These are phyloP conservation scores for Curvularia hawaiiensis DNA, from an alignment of 2,329 filamentous ascomycete genomes.

Conservation along the genomic window DNA sequence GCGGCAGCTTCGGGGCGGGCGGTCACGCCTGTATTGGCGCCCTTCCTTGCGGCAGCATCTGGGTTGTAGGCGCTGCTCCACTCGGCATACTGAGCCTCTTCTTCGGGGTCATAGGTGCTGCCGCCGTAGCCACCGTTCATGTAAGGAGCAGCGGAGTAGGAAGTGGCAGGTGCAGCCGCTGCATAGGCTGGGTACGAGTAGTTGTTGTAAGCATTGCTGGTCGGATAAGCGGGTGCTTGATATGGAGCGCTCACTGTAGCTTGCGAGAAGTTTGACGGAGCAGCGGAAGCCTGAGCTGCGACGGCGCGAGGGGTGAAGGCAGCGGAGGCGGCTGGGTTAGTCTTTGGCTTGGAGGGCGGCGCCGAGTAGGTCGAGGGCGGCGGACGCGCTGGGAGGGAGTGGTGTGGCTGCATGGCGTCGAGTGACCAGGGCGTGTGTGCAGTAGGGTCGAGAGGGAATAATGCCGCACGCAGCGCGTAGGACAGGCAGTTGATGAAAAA, in stretches of 20 bases:
- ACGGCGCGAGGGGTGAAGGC: slow-evolving; percentile 66
- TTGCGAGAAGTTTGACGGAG: slow-evolving; percentile 45
- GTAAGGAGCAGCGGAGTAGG: slow-evolving; percentile 26
- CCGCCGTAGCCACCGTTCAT: slow-evolving; percentile 39
- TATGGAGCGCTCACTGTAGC: slow-evolving; percentile 50
- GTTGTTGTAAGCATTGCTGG: slow-evolving; percentile 53
- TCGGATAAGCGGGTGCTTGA: slow-evolving; percentile 47
- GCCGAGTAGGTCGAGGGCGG: slow-evolving; percentile 66
- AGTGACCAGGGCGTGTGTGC: background rate
- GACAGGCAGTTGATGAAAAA: slow-evolving; percentile 14
- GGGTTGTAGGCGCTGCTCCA: slow-evolving; percentile 91
- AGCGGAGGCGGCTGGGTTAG: slow-evolving; percentile 51
- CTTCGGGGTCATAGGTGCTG: slow-evolving; percentile 69
- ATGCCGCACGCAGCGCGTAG: slow-evolving; percentile 20
- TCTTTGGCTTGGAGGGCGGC: slow-evolving; percentile 60
- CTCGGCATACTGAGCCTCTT: slow-evolving; percentile 89
- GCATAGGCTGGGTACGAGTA: slow-evolving; percentile 79
- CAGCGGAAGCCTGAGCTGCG: slow-evolving; percentile 47
- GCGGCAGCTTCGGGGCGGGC: slow-evolving; percentile 41
- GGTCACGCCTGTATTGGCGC: slow-evolving; percentile 49
- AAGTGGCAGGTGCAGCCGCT: slow-evolving; percentile 41
- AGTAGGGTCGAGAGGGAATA: slow-evolving; percentile 10
- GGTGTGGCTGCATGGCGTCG: slow-evolving; percentile 50
- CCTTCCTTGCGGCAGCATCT: slow-evolving; percentile 57
- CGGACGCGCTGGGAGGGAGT: slow-evolving; percentile 77